Evolutionary conservation across 2,329 filamentous ascomycete genomes (phyloP), one percentile per base, ranked within the genome.

Genomic region (Neocatenulostroma microsporum): DNA sequence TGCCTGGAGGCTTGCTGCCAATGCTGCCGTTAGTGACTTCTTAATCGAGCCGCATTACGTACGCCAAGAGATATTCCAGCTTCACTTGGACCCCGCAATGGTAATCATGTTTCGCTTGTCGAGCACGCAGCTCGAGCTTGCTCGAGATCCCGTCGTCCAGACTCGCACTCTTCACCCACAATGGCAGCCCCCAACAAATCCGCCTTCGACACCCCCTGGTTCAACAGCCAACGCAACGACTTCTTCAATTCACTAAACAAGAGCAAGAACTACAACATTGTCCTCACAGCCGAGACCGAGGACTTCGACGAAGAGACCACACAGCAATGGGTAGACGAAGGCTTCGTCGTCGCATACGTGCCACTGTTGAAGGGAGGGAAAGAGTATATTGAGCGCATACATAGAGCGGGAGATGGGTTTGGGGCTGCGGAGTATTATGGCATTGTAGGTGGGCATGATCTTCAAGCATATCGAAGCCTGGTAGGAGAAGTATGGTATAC

Each of bases 401-500:
- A 70, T 42, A 58, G 61, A 13, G 72, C 76, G 25, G 63, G 65
- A 8, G 70, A 78, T 45, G 62, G 67, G 11, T 63, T 78, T 23
- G 73, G 76, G 3, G 62, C 68, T 1, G 66, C 66, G n/a, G 75
- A 77, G 53, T 69, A 71, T 40, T 82, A 78, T 56, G 76, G 70
- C 3, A 71, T 80, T 46, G 68, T 80, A 55, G 74, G 75, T 78
- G 66, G 42, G 44, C 26, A 10, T 23, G n/a, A n/a, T n/a, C n/a
- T n/a, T n/a, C n/a, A n/a, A n/a, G n/a, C n/a, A n/a, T n/a, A n/a
- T n/a, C n/a, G n/a, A n/a, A n/a, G n/a, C n/a, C n/a, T n/a, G n/a
- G n/a, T n/a, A n/a, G n/a, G n/a, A n/a, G n/a, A n/a, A n/a, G n/a
- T n/a, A n/a, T n/a, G n/a, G n/a, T n/a, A n/a, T n/a, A n/a, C n/a